These are phyloP conservation scores for Lactarius tabidus DNA, from an alignment of 768 basidiomycete genomes.

Conservation along the genomic window DNA sequence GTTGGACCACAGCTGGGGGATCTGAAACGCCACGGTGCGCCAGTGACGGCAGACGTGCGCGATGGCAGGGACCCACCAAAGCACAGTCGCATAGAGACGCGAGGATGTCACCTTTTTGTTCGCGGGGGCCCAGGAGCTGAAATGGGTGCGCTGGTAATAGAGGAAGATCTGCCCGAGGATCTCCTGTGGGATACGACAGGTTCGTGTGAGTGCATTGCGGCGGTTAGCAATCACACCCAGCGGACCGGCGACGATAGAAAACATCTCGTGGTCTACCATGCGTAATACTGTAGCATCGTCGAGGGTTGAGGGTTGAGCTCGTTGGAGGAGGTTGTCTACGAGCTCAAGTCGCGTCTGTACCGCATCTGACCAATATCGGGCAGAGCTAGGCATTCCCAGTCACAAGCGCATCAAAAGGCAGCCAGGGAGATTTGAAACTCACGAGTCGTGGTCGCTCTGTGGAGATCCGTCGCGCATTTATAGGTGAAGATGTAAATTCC, in stretches of 20 bases:
- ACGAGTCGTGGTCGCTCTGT: not conserved
- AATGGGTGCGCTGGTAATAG: constrained; percentile 5
- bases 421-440: constrained; percentile 2
- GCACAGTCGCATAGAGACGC: not conserved
- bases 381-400: not conserved
- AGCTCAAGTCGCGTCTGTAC: constrained; percentile 11
- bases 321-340: constrained; percentile 13
- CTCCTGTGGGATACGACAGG: constrained; percentile 17
- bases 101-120: not conserved
- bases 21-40: constrained; percentile 14
- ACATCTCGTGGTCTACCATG: constrained; percentile 14
- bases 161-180: constrained; percentile 19
- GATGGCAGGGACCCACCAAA: constrained; percentile 16
- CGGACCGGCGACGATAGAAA: constrained; percentile 5
- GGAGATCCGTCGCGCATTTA: constrained; percentile 1
- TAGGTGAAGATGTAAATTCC: not conserved
- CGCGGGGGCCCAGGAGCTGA: not conserved
- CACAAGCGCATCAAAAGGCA: not conserved
- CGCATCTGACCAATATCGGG: constrained; percentile 22
- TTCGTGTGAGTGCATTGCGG: constrained; percentile 16
- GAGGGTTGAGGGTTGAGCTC: constrained; percentile 5
- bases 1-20: constrained; percentile 15
- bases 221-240: constrained; percentile 12
- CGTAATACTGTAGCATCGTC: not conserved
- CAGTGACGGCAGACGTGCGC: constrained; percentile 20